These are phyloP conservation scores for Cyberlindnera mrakii DNA, from an alignment of 805 yeast genomes.

Conservation along the genomic window DNA sequence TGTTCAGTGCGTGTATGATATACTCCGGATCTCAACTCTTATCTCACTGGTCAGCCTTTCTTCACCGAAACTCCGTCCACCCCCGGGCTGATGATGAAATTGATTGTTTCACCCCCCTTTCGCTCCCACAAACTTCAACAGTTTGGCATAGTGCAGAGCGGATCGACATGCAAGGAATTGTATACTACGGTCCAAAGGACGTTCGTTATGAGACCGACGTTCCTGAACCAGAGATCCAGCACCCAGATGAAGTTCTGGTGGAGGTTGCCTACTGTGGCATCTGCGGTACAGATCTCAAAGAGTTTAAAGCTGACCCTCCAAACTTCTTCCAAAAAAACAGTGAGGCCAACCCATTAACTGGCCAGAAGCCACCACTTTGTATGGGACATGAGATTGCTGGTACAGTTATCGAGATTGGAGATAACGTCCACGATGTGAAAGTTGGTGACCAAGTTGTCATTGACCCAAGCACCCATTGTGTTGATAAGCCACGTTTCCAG, in stretches of 20 bases:
- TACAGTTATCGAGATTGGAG: slow-evolving; percentile 38
- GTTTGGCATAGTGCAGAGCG: not conserved
- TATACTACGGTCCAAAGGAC: slow-evolving; percentile 41
- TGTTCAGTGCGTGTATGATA: too few species aligned
- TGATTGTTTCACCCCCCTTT: too few species aligned
- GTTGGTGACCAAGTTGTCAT: slow-evolving; percentile 57
- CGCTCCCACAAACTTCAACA: not conserved
- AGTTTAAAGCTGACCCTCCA: slow-evolving; percentile 50
- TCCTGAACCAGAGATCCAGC: slow-evolving; percentile 29
- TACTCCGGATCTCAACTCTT: too few species aligned
- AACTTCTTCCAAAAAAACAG: slow-evolving; percentile 45
- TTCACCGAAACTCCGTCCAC: too few species aligned
- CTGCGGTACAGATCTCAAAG: slow-evolving; percentile 59
- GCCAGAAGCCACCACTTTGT: slow-evolving; percentile 35
- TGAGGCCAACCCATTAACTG: slow-evolving; percentile 32
- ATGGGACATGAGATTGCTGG: slow-evolving; percentile 55
- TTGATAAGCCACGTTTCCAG: slow-evolving; percentile 37
- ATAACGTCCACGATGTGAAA: slow-evolving; percentile 35
- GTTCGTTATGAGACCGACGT: slow-evolving; percentile 33
- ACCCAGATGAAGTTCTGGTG: slow-evolving; percentile 36
- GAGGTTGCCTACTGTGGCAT: slow-evolving; percentile 52
- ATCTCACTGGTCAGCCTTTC: too few species aligned
- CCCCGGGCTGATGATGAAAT: too few species aligned
- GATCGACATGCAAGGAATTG: slow-evolving; percentile 37
- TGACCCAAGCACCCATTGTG: slow-evolving; percentile 57